Conservation (phyloP, 108 stramenopile genomes). For the Cylindrotheca fusiformis region DNA sequence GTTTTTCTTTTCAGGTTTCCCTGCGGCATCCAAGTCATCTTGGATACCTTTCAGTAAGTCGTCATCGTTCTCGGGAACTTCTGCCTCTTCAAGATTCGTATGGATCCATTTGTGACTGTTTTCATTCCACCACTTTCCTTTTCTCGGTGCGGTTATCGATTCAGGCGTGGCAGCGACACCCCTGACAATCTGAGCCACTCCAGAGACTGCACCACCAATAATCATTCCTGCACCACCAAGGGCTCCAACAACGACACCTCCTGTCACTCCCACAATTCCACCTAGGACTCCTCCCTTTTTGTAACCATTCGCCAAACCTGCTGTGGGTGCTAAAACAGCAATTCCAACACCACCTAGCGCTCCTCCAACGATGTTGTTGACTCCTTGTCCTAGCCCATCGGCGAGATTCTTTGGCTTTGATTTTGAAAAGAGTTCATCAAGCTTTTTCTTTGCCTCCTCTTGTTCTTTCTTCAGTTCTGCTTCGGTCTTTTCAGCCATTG, state of each 20-base stretch:
- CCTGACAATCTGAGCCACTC: slow-evolving; percentile 41
- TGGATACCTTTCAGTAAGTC: slow-evolving; percentile 53
- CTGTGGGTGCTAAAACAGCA: slow-evolving; percentile 55
- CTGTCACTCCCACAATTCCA: slow-evolving; percentile 27
- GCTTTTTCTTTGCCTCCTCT: slow-evolving; percentile 34
- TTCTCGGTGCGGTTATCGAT: slow-evolving; percentile 49
- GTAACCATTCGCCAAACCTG: slow-evolving; percentile 28
- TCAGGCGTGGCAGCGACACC: slow-evolving; percentile 62
- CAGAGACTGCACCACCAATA: slow-evolving; percentile 16
- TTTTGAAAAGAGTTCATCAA: slow-evolving; percentile 23
- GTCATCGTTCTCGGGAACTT: slow-evolving; percentile 61
- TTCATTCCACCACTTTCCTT: slow-evolving; percentile 88
- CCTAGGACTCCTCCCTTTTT: slow-evolving; percentile 33
- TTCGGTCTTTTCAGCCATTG: slow-evolving; percentile 11
- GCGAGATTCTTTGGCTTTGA: slow-evolving; percentile 44
- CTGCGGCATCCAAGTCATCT: slow-evolving; percentile 35
- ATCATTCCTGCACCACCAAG: slow-evolving; percentile 34
- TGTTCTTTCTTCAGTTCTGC: slow-evolving; percentile 39
- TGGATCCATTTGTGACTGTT: slow-evolving; percentile 54
- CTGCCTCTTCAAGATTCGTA: slow-evolving; percentile 44
- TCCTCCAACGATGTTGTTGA: slow-evolving; percentile 58
- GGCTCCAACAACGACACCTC: slow-evolving; percentile 19
- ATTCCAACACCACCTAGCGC: slow-evolving; percentile 74
- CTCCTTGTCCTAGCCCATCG: slow-evolving; percentile 43
- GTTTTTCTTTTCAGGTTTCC: slow-evolving; percentile 7